These are phyloP conservation scores for Nicotiana obtusifolia DNA, from an alignment of 257 asterid species.

Conservation along the genomic window DNA sequence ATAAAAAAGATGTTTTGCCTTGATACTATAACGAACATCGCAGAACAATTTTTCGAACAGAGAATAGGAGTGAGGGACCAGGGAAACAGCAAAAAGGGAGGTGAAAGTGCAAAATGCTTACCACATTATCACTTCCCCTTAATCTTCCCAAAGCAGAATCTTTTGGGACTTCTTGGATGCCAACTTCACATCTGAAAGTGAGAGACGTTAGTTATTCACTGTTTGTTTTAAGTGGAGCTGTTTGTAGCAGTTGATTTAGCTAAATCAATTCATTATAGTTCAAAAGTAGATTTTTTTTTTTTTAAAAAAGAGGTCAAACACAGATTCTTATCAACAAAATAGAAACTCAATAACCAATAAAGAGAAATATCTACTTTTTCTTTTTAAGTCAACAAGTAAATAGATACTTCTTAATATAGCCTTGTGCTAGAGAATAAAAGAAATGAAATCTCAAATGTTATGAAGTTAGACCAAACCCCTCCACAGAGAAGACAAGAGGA, in stretches of 20 bases:
- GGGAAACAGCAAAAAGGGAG: not conserved
- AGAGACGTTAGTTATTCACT: not conserved
- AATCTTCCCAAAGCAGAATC: constrained; percentile 85
- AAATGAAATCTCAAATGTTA: not conserved
- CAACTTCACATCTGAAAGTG: constrained; percentile 72
- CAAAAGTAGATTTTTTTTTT: not conserved
- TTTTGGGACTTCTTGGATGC: constrained; percentile 78
- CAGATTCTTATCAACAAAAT: not conserved
- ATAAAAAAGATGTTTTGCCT: not conserved
- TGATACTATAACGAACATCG: not conserved
- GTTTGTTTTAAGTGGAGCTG: not conserved
- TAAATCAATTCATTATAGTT: not conserved
- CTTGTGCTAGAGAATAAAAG: not conserved
- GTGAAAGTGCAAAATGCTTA: constrained; percentile 23
- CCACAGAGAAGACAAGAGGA: not conserved
- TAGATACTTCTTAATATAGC: not conserved
- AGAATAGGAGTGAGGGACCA: not conserved
- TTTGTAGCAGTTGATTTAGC: not conserved
- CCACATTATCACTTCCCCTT: constrained; percentile 92
- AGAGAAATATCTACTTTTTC: not conserved
- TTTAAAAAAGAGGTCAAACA: too few relatives aligned
- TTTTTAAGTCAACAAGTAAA: not conserved
- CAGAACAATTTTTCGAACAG: too few relatives aligned
- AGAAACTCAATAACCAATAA: not conserved
- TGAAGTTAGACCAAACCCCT: not conserved